phyloP scores from a whole-genome alignment of 371 early-diverging fungal genomes.

The Smittium culicis region DNA sequence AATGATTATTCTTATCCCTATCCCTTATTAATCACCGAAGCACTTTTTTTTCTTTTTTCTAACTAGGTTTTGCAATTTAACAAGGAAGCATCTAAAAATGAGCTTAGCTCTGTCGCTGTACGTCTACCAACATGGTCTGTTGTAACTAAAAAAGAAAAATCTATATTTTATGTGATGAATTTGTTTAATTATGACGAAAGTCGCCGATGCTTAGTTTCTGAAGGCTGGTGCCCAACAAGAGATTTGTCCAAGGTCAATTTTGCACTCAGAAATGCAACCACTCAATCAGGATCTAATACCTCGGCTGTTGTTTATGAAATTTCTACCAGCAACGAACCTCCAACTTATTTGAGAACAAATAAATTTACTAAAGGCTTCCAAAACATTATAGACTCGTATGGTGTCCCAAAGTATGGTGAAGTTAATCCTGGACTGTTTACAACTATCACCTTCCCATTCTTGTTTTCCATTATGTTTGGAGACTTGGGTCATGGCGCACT shows the following conservation, averaged over 20 bases:
- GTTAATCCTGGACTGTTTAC: slow-evolving; percentile 99
- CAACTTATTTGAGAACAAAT: slow-evolving; percentile 93
- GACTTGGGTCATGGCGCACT: slow-evolving; percentile 97
- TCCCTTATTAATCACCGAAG: background rate
- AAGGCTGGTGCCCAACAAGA: slow-evolving; percentile 91
- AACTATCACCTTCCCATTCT: slow-evolving; percentile 95
- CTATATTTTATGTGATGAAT: slow-evolving; percentile 92
- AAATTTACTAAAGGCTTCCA: slow-evolving; percentile 96
- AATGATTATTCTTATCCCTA: background rate
- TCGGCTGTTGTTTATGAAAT: slow-evolving; percentile 75
- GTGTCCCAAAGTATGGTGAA: slow-evolving; percentile 96
- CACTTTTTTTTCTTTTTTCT: background rate
- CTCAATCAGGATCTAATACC: slow-evolving; percentile 69
- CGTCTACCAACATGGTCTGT: slow-evolving; percentile 74
- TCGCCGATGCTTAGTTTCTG: slow-evolving; percentile 88
- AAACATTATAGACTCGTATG: slow-evolving; percentile 94
- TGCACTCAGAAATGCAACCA: slow-evolving; percentile 70
- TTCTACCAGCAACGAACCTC: slow-evolving; percentile 71
- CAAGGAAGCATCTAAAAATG: slow-evolving; percentile 62
- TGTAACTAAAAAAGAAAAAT: slow-evolving; percentile 90
- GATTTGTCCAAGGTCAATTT: slow-evolving; percentile 63
- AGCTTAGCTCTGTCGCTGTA: slow-evolving; percentile 68
- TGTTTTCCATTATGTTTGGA: slow-evolving; percentile 99
- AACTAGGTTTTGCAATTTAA: slow-evolving; percentile 32
- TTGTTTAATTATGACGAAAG: slow-evolving; percentile 81